Evolutionary conservation across 768 basidiomycete species (phyloP).

Genomic region (Phlebiopsis flavidoalba): DNA sequence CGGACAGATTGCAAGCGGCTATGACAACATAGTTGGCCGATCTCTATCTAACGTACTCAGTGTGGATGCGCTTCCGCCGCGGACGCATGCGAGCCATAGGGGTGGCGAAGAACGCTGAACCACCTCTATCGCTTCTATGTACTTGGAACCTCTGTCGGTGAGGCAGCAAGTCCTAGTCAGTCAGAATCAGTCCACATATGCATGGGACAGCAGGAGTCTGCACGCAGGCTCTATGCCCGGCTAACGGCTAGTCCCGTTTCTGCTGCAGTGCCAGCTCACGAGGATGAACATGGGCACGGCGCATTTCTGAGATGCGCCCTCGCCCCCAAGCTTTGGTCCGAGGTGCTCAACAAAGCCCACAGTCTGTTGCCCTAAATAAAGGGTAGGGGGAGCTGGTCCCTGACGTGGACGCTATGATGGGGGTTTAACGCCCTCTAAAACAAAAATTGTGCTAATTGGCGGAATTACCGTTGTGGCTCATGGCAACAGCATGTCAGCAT

Average conservation of each 20-base stretch:
- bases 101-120: too few relatives aligned
- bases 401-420: not conserved
- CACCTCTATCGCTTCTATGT: too few relatives aligned
- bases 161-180: constrained; percentile 19
- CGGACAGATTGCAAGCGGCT: too few relatives aligned
- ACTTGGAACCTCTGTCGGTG: too few relatives aligned
- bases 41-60: too few relatives aligned
- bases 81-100: too few relatives aligned
- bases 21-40: too few relatives aligned
- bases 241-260: not conserved
- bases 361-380: not conserved
- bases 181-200: constrained; percentile 22
- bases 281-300: not conserved
- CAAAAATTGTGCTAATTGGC: not conserved
- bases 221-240: not conserved
- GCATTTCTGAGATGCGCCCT: not conserved
- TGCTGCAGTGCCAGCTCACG: not conserved
- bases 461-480: not conserved
- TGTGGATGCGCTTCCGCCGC: too few relatives aligned
- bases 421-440: not conserved
- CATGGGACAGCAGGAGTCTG: constrained; percentile 16
- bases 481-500: too few relatives aligned
- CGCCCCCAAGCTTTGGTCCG: not conserved
- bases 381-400: too few relatives aligned
- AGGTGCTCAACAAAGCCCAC: not conserved